These are phyloP conservation scores for Trametes villosa DNA, from an alignment of 768 basidiomycete genomes.

Conservation along the genomic window DNA sequence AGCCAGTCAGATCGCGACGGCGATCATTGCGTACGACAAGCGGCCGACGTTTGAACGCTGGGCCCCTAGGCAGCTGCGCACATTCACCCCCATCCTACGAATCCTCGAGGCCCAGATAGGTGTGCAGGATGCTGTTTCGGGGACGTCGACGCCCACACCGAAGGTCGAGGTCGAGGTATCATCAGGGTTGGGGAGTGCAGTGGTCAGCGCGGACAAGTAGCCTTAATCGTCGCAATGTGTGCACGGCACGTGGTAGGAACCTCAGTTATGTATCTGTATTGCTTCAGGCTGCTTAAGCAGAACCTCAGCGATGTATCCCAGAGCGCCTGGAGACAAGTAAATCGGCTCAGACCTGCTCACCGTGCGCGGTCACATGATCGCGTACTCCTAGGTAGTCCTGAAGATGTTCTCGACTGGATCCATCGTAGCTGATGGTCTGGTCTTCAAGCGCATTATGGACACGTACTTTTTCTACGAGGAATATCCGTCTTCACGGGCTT, in stretches of 20 bases:
- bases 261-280: no score
- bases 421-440: no score
- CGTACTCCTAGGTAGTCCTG: not conserved
- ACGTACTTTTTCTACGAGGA: no score
- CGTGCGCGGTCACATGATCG: conserved; percentile 7
- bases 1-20: conserved; percentile 59
- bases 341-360: not conserved
- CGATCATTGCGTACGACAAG: conserved; percentile 64
- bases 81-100: conserved; percentile 27
- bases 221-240: not conserved
- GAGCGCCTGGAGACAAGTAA: no score
- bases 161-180: conserved; percentile 16
- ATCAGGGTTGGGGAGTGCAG: not conserved
- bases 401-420: no score
- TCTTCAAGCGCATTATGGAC: no score
- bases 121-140: conserved; percentile 7
- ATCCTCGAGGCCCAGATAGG: conserved; percentile 19
- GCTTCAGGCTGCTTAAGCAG: no score
- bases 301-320: no score
- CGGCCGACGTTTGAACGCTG: conserved; percentile 57
- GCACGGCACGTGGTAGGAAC: no score
- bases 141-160: conserved; percentile 23
- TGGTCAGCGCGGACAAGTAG: conserved; percentile 2
- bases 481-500: no score
- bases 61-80: conserved; percentile 53